Evolutionary conservation across 148 eudicot species (phyloP), one percentile per base, ranked within the genome.

Genomic region (Camellia sinensis): DNA sequence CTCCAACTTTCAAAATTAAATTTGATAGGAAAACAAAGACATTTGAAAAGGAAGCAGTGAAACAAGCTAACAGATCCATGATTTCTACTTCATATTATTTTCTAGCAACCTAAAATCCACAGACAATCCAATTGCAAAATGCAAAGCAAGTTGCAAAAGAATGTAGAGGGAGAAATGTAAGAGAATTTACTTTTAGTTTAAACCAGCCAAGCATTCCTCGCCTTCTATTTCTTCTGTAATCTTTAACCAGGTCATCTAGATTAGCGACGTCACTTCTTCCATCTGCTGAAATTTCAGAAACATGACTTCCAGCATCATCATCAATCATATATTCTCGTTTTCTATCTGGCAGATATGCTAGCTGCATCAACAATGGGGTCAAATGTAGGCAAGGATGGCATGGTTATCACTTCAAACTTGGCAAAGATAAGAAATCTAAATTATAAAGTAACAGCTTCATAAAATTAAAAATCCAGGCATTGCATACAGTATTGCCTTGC

Each of bases 161-260:
- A 59, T 65, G 15, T 72, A 56, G 41, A 72, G 50, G 40, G 14
- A 54, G 40, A n/a, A 65, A 46, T 11, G 15, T 6, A 71, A 11
- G 50, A 53, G 45, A 70, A 75, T 45, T 77, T 86, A 86, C 88
- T 59, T 83, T 86, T 18, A 86, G 63, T 75, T 83, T 86, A 77
- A 86, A 86, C 88, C 88, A 86, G 52, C 82, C 84, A 70, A 86
- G 86, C 86, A 86, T 86, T 64, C 88, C 88, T 56, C 80, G 77
- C 84, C 78, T 79, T 18, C 84, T 78, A 80, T 81, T 86, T 62
- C 63, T 83, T 81, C 69, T 86, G 86, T 83, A 86, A 71, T 83
- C 88, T 60, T 68, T 81, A 53, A 86, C 84, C 62, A 83, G 52
- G 59, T 86, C 88, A 76, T 86, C 88, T 66, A 86, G 79, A 76